phyloP scores from a whole-genome alignment of 2,329 filamentous ascomycete genomes.

The Ilyonectria sp. region DNA sequence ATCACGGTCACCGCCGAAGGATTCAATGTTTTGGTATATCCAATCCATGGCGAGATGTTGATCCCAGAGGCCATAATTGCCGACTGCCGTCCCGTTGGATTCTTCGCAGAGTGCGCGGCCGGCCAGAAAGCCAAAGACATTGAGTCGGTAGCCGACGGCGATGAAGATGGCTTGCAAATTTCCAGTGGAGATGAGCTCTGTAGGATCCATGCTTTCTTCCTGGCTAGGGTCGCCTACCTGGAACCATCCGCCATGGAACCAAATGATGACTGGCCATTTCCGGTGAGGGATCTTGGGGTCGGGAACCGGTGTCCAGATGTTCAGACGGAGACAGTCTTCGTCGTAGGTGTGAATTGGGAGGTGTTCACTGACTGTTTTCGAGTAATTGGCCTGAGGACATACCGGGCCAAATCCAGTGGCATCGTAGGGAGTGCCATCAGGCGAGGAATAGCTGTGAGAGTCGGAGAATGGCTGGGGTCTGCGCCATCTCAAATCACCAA shows the following conservation, averaged over 20 bases:
- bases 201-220: conserved; percentile 59
- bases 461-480: conserved; percentile 53
- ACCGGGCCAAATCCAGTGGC: conserved; percentile 54
- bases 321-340: conserved; percentile 63
- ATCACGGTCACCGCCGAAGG: conserved; percentile 24
- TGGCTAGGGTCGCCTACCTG: conserved; percentile 62
- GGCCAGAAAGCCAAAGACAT: conserved; percentile 34
- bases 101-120: conserved; percentile 10
- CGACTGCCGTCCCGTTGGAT: conserved; percentile 17
- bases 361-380: conserved; percentile 27
- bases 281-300: conserved; percentile 26
- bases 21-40: conserved; percentile 24
- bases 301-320: conserved; percentile 61
- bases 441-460: conserved; percentile 46
- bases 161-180: conserved; percentile 27
- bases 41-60: conserved; percentile 33
- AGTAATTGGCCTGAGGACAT: conserved; percentile 55
- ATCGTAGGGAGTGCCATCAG: conserved; percentile 51
- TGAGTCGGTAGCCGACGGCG: conserved; percentile 31
- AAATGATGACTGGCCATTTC: conserved; percentile 54
- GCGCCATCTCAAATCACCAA: conserved; percentile 54
- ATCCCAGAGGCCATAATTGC: conserved; percentile 33
- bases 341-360: conserved; percentile 16
- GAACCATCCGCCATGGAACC: conserved; percentile 63
- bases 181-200: conserved; percentile 57